Evolutionary conservation across 1,284 basidiomycete genomes (phyloP), one percentile per base, ranked within the genome.

Genomic region (Fomitopsis palustris): DNA sequence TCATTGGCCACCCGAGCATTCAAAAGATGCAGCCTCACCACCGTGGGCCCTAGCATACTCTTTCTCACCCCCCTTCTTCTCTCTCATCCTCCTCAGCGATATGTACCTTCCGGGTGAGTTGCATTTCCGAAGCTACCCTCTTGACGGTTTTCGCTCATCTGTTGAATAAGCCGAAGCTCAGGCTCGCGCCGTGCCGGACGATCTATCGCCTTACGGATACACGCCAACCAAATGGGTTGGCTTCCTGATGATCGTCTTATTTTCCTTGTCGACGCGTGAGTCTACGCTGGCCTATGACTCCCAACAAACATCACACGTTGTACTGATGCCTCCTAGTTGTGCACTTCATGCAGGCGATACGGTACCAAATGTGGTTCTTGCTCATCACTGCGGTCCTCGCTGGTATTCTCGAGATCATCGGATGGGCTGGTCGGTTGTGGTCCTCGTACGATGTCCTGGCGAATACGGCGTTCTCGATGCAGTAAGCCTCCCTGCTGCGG

Each of bases 401-500:
- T 5, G 78, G 76, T 1, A 29, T 74, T 2, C 66, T 72, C 4
- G 78, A 80, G 60, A 56, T 76, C 43, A 41, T 75, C 10, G 78
- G 78, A n/a, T 80, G 78, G 78, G 67, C 68, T 25, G 75, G 67
- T 12, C 68, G 78, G 6, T 56, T 75, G 2, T 75, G 72, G 73
- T 75, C 75, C 5, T 73, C 69, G 59, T 52, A 65, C 19, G 67
- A 66, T 39, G 67, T 69, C 3, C 53, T 39, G 14, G 49, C 58
- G 17, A 21, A 67, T 1, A 65, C 65, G 21, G 74, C 77, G 1
- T 80, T 64, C 63, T 68, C 81, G 45, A 81, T 83, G 70, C 82
- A 83, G 78, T 77, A 55, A 58, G 77, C 68, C n/a, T 37, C 17
- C 35, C 31, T 33, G n/a, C 9, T 27, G 16, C 43, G 23, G 25